Evolutionary conservation across 1,139 yeast species (phyloP).

Genomic region (Pichia sp.): DNA sequence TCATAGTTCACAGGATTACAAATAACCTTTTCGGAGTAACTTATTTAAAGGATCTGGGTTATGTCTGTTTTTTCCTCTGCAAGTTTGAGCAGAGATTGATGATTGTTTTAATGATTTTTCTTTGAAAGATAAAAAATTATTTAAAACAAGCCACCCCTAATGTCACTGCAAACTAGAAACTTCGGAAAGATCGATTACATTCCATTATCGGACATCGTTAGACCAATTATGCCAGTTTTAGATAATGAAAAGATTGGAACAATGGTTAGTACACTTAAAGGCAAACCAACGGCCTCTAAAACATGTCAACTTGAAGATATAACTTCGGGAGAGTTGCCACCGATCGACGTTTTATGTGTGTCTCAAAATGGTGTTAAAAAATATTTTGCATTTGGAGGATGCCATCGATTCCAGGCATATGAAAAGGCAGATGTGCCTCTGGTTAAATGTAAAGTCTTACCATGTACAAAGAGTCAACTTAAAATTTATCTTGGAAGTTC

Average conservation of each 20-base stretch:
- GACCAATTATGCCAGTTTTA: constrained; percentile 82
- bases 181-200: constrained; percentile 45
- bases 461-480: constrained; percentile 60
- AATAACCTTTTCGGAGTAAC: too few relatives aligned
- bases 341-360: constrained; percentile 67
- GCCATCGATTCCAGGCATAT: constrained; percentile 78
- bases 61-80: too few relatives aligned
- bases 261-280: constrained; percentile 69
- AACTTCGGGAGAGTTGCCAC: constrained; percentile 62
- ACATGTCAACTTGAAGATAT: constrained; percentile 55
- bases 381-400: constrained; percentile 82
- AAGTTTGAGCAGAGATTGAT: too few relatives aligned
- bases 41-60: too few relatives aligned
- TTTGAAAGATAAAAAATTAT: too few relatives aligned
- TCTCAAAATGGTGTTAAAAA: constrained; percentile 53
- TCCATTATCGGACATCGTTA: constrained; percentile 57
- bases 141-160: constrained; percentile 1
- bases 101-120: too few relatives aligned
- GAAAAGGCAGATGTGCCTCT: constrained; percentile 42
- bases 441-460: constrained; percentile 60
- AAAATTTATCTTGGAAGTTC: constrained; percentile 60
- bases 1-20: not conserved
- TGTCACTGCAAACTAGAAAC: constrained; percentile 41
- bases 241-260: constrained; percentile 67
- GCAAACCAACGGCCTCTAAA: constrained; percentile 55